These are phyloP conservation scores for Aspergillus latus DNA, from an alignment of 2,329 filamentous ascomycete species.

Conservation along the genomic window DNA sequence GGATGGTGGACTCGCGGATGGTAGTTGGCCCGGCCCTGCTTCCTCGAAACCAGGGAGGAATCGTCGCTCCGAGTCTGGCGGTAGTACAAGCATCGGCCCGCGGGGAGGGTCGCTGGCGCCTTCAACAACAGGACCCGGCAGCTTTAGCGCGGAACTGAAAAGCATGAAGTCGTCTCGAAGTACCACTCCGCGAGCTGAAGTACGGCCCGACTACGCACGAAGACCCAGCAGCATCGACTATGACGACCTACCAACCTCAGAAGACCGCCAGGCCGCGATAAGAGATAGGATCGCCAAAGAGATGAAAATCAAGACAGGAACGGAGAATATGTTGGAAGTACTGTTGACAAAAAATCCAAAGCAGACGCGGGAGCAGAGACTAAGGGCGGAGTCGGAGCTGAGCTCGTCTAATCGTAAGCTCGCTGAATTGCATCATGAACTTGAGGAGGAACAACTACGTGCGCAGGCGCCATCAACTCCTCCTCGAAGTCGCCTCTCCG, in stretches of 20 bases:
- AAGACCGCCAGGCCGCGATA: conserved; percentile 72
- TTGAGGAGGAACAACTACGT: conserved; percentile 61
- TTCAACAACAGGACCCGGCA: conserved; percentile 70
- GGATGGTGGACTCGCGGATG: conserved; percentile 39
- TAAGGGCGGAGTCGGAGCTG: conserved; percentile 80
- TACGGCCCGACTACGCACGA: conserved; percentile 49
- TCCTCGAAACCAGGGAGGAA: conserved; percentile 34
- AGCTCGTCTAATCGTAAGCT: conserved; percentile 79
- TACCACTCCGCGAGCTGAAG: conserved; percentile 59
- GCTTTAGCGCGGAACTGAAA: conserved; percentile 85
- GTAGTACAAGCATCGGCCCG: conserved; percentile 63
- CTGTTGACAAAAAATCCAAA: conserved; percentile 93
- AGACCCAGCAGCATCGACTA: conserved; percentile 56
- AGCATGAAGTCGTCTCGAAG: conserved; percentile 65
- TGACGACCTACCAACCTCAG: conserved; percentile 59
- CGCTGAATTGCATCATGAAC: conserved; percentile 57
- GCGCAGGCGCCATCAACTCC: conserved; percentile 56
- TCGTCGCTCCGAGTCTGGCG: conserved; percentile 56
- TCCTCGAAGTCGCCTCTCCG: conserved; percentile 54
- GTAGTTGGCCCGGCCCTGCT: conserved; percentile 39
- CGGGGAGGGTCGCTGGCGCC: conserved; percentile 68
- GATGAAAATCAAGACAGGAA: conserved; percentile 96
- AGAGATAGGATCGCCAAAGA: conserved; percentile 89
- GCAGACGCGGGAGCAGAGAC: conserved; percentile 82
- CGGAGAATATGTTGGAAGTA: conserved; percentile 95